Evolutionary conservation across 352 stramenopile genomes (phyloP).

Genomic region (Pythium phragmitis): DNA sequence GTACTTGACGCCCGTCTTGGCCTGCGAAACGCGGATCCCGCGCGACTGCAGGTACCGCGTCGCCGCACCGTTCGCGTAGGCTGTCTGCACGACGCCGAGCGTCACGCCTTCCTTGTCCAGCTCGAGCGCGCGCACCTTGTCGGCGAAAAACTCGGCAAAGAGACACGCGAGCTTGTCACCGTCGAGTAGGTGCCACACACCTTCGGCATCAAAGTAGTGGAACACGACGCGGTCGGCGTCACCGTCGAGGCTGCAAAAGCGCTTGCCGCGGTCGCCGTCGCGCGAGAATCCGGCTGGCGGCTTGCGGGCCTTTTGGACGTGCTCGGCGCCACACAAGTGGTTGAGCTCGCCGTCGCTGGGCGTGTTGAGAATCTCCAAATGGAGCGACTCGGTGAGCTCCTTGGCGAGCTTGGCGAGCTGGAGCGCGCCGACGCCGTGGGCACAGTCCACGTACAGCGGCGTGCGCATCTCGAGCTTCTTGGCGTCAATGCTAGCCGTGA

Average conservation of each 20-base stretch:
- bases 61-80: conserved; percentile 97
- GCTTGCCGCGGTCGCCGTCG: conserved; percentile 68
- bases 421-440: conserved; percentile 90
- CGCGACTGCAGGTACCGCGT: conserved; percentile 86
- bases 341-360: conserved; percentile 92
- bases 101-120: conserved; percentile 77
- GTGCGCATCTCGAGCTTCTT: conserved; percentile 82
- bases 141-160: conserved; percentile 92
- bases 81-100: conserved; percentile 98
- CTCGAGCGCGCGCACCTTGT: conserved; percentile 83
- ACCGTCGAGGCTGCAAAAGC: conserved; percentile 95
- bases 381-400: conserved; percentile 75
- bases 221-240: conserved; percentile 99
- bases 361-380: conserved; percentile 81
- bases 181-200: conserved; percentile 91
- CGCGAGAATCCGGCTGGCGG: conserved; percentile 64
- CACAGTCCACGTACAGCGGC: conserved; percentile 91
- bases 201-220: conserved; percentile 88
- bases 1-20: conserved; percentile 98
- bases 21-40: conserved; percentile 78
- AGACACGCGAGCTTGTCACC: conserved; percentile 98
- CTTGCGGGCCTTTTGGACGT: conserved; percentile 94
- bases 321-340: conserved; percentile 95
- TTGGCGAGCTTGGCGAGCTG: conserved; percentile 79
- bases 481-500: conserved; percentile 76